Evolutionary conservation across 176 grass and related monocot species (phyloP), one percentile per base, ranked within the genome.

Genomic region (Thalia dealbata): DNA sequence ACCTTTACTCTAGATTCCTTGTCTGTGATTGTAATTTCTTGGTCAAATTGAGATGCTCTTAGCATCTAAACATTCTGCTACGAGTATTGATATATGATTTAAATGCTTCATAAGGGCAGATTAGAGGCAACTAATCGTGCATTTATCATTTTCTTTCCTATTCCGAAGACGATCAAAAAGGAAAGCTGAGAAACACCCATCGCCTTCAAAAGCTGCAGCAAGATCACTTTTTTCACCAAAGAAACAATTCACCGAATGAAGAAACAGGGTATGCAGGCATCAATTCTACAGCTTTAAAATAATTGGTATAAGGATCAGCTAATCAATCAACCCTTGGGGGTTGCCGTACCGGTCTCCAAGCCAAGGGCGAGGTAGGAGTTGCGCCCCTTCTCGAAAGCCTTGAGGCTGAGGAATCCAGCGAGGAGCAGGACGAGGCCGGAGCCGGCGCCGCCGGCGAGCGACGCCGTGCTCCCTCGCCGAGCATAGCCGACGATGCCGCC

Each of bases 401-500:
- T 83, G 71, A 85, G 76, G 80, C 89, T 92, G 52, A 91, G 69
- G 56, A 82, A 79, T 6, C 92, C 92, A 24, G 89, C 84, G 50
- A 91, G 80, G 78, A 96, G 82, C 19, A 92, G 89, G 50, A 84
- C 70, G 27, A 56, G 59, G 43, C 89, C 92, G 28, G 90, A 83
- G 15, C 86, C 89, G 8, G 10, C 75, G 10, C 89, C 92, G 3
- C 81, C 84, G 0, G 89, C 89, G 25, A 96, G 82, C 30, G 92
- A 96, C 0, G 78, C 82, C 2, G 69, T 64, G 78, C 92, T 96
- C 45, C 93, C 93, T 50, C 87, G 84, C 59, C 85, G 80, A 67
- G 79, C 46, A 59, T 88, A 96, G 21, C 91, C 88, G 55, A 78
- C 73, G 75, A 88, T 29, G 45, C 91, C 91, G 22, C 91, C 87